Percentiles rank a stretch among this genome's conserved stretches.
These are phyloP conservation scores for Fusarium xyrophilum DNA, from an alignment of 2,329 filamentous ascomycete genomes.

Conservation along the genomic window DNA sequence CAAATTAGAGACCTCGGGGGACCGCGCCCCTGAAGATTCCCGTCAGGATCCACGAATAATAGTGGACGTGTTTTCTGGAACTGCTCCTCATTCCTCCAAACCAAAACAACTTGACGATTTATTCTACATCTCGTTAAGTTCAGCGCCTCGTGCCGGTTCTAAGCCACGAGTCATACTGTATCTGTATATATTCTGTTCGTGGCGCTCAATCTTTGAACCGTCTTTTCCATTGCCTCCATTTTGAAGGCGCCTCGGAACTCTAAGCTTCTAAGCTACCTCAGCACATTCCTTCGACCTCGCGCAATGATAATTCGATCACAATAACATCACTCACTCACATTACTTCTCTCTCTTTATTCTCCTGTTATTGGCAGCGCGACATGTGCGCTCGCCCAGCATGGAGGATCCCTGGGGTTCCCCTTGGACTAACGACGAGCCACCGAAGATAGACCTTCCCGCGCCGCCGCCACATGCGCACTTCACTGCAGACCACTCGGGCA, in stretches of 20 bases:
- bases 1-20: slow-evolving; percentile 28
- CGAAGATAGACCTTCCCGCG: slow-evolving; percentile 47
- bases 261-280: slow-evolving; percentile 18
- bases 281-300: slow-evolving; percentile 13
- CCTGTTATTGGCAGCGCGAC: slow-evolving; percentile 39
- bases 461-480: slow-evolving; percentile 46
- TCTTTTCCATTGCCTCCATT: slow-evolving; percentile 22
- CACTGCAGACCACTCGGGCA: slow-evolving; percentile 36
- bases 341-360: neutral
- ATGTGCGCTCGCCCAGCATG: slow-evolving; percentile 54
- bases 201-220: slow-evolving; percentile 5
- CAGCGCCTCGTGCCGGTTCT: neutral
- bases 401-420: slow-evolving; percentile 70
- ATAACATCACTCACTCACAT: slow-evolving; percentile 13
- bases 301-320: slow-evolving; percentile 33
- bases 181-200: neutral
- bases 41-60: slow-evolving; percentile 20
- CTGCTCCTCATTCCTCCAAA: slow-evolving; percentile 20
- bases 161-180: neutral
- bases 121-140: neutral
- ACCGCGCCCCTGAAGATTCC: slow-evolving; percentile 32
- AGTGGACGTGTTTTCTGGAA: slow-evolving; percentile 23
- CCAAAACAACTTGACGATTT: slow-evolving; percentile 23
- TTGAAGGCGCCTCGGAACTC: slow-evolving; percentile 13
- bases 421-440: slow-evolving; percentile 55